These are phyloP conservation scores for Cyberlindnera meyerae DNA, from an alignment of 805 yeast species.

Conservation along the genomic window DNA sequence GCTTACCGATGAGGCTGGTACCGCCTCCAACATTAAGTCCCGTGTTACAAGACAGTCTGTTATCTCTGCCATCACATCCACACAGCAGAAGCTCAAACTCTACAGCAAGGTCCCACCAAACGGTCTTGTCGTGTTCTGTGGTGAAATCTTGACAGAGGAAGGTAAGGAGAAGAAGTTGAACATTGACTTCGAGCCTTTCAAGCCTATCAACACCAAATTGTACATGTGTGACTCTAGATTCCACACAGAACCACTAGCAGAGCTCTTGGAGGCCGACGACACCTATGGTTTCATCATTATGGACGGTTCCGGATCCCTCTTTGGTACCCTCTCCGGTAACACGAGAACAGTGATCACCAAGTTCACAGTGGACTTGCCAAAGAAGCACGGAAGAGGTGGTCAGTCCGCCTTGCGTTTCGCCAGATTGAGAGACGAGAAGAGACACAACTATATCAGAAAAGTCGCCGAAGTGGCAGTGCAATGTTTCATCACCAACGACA, in stretches of 20 bases:
- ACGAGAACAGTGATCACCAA: conserved; percentile 95
- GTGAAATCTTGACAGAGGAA: conserved; percentile 95
- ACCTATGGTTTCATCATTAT: conserved; percentile 95
- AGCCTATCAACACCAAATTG: conserved; percentile 95
- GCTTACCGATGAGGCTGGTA: conserved; percentile 98
- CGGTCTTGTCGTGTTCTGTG: conserved; percentile 95
- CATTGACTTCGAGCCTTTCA: conserved; percentile 97
- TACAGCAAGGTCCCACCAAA: conserved; percentile 88
- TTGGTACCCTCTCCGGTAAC: conserved; percentile 94
- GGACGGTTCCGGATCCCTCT: conserved; percentile 99
- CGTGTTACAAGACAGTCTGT: conserved; percentile 96
- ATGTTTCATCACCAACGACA: conserved; percentile 91
- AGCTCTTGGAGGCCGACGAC: conserved; percentile 91
- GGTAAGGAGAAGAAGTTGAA: conserved; percentile 97
- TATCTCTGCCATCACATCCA: conserved; percentile 93
- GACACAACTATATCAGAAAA: conserved; percentile 97
- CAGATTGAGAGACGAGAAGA: conserved; percentile 97
- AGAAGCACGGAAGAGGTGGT: conserved; percentile 99
- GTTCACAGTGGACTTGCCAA: conserved; percentile 95
- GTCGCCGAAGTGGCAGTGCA: conserved; percentile 98
- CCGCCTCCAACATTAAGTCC: conserved; percentile 96
- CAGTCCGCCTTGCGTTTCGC: conserved; percentile 99
- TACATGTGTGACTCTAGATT: conserved; percentile 97
- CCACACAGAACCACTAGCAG: conserved; percentile 95
- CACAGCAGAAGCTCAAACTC: conserved; percentile 92